Evolutionary conservation across 495 filamentous ascomycete species (phyloP), one percentile per base, ranked within the genome.

Genomic region (Tuber magnatum): DNA sequence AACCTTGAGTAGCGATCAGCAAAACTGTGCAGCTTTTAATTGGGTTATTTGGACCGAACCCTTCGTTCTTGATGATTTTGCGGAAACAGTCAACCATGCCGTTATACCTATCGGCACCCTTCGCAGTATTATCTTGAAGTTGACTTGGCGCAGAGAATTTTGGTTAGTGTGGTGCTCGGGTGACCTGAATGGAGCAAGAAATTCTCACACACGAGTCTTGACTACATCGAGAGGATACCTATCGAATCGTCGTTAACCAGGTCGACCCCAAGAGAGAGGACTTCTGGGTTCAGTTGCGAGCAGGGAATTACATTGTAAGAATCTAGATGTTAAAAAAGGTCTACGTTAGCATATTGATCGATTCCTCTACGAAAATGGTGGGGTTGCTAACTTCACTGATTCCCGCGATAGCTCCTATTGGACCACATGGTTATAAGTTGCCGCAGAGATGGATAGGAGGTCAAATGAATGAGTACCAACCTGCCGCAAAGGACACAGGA

Each of bases 181-280:
- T 71, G 68, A 42, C 65, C 32, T 48, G 68, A 35, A 42, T 70
- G 44, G 68, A 72, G 22, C 39, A 43, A 18, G 28, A 35, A 22
- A 51, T 71, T 71, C 92, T 88, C 88, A 96, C 92, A 99, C 91
- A 89, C 95, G 87, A 71, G 95, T 99, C 88, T 99, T 99, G 82
- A 99, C 93, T 68, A 98, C 94, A 85, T 99, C 95, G 81, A 99
- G 87, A 80, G 95, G 95, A 87, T 99, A 99, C 95, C 94, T 97
- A 74, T 70, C 39, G 73, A 77, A 74, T 70, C 18, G 68, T 40
- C 44, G 76, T 83, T 74, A 81, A 78, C 72, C 41, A 72, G 20
- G 68, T 68, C 70, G 77, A 77, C 78, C 76, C 79, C 74, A 77
- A 78, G 6, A 38, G 39, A 18, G 32, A 32, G 56, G 28, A 65